These are phyloP conservation scores for Golovinomyces cichoracearum DNA, from an alignment of 2,329 filamentous ascomycete species.

Conservation along the genomic window DNA sequence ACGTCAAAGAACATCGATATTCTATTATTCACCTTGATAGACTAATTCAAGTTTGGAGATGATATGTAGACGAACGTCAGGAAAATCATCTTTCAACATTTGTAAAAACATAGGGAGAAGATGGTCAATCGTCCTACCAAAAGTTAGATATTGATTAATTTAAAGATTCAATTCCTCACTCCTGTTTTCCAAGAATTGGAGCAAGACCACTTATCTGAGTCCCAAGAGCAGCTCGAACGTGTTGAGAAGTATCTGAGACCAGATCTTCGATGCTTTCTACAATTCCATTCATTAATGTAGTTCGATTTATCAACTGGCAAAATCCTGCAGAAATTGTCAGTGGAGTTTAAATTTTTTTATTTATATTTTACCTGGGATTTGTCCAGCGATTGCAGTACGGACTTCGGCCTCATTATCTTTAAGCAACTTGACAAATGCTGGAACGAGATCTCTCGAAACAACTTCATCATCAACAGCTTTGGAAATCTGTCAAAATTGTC, in stretches of 20 bases:
- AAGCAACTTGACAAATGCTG: constrained; percentile 86
- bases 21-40: constrained; percentile 46
- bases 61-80: constrained; percentile 91
- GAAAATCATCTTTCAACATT: constrained; percentile 99
- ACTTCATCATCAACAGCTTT: constrained; percentile 97
- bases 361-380: constrained; percentile 47
- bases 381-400: constrained; percentile 81
- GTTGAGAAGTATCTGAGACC: constrained; percentile 85
- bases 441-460: constrained; percentile 74
- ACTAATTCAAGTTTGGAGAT: constrained; percentile 98
- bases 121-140: constrained; percentile 63
- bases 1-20: not conserved
- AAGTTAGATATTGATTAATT: constrained; percentile 6
- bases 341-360: not conserved
- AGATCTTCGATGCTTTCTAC: constrained; percentile 92
- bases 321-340: constrained; percentile 35
- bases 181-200: constrained; percentile 90
- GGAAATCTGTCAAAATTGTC: constrained; percentile 40
- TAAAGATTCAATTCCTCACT: constrained; percentile 25
- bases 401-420: constrained; percentile 98
- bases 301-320: constrained; percentile 67
- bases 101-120: constrained; percentile 95
- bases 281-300: constrained; percentile 75
- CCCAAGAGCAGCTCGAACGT: constrained; percentile 81
- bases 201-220: constrained; percentile 93